Evolutionary conservation across 2,329 filamentous ascomycete genomes (phyloP), one percentile per base, ranked within the genome.

Genomic region (Alternaria incomplexa): DNA sequence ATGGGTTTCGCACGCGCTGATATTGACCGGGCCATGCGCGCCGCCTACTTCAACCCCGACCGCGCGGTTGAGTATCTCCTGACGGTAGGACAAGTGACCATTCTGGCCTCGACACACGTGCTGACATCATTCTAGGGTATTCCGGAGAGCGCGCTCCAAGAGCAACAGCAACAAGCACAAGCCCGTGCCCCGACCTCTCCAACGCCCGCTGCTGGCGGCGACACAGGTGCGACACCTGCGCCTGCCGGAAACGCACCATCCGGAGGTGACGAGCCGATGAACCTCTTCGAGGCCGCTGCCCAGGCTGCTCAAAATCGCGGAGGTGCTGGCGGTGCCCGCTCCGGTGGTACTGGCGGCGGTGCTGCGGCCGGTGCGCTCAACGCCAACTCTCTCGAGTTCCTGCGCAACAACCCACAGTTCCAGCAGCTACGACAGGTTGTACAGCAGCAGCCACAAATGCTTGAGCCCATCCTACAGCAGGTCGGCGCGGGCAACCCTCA

Each of bases 381-480:
- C 44, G 83, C 92, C 25, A 91, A 91, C 25, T 96, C 94, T 76
- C 88, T 99, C 62, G 95, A 98, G 69, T 98, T 97, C 80, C 85
- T 99, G 59, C 91, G 96, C 76, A 93, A 94, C 81, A 98, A 98
- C 80, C 91, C 94, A 23, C 95, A 98, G 81, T 99, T 99, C 83
- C 96, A 98, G 83, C 96, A 99, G 83, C 88, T 99, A 63, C 91
- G 96, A 67, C 94, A 97, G 82, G 91, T 99, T 22, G 95, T 99
- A 47, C 96, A 99, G 83, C 94, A 97, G 81, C 93, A 98, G 80
- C 96, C 96, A 17, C 92, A 96, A 79, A 99, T 99, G 96, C 90
- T 99, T 22, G 96, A 99, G 84, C 95, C 96, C 7, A 98, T 99
- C 71, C 85, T 99, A 60, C 95, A 98, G 82, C 94, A 97, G 82